Base-by-base conservation (phyloP, 805 yeast genomes). In the Wickerhamiella galacta region DNA sequence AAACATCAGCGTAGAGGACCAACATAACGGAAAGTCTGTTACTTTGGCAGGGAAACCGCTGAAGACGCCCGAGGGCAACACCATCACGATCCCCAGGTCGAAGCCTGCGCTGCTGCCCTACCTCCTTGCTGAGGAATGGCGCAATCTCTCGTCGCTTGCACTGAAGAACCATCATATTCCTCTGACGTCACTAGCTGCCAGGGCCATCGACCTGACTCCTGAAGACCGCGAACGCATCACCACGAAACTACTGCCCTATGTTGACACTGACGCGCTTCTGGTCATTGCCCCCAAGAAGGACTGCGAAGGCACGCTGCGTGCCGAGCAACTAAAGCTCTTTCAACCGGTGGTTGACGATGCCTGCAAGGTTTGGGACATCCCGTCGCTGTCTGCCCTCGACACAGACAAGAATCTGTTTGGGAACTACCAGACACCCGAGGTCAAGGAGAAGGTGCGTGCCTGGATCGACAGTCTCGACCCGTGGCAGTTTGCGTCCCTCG, bases 211-310 rank as follows among this genome's bases (percentile, higher is more conserved):
- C 52, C 58, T 90, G 43, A 54, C 61, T 17, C 45, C 49, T 9
- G 60, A 65, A 3, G 68, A 74, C 27, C 76, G 77, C 4, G 67
- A 63, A 4, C 68, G 66, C 27, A 68, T 81, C 15, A 66, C 70
- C 39, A 54, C 63, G 27, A 68, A 67, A 40, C 57, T 90, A 39
- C 58, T 87, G 47, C 71, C 85, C 35, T 90, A 85, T 49, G 61
- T 92, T 37, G 98, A 90, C 52, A 90, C 98, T 0, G 99, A 90
- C 54, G 83, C 96, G 2, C 60, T 93, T 40, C 63, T 90, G 33
- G 82, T 87, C 6, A 77, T 85, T 48, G 74, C 95, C 1, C 93
- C 95, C 9, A 42, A 45, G 8, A 63, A 60, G 26, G 96, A 87
- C 51, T 82, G 78, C 50, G 85, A 79, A 43, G 96, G 96, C 7